A percentile compares a stretch with the other conserved stretches of the same genome.
Evolutionary conservation across 1,139 yeast genomes (phyloP).

Genomic region (Groenewaldozyma auringiensis): DNA sequence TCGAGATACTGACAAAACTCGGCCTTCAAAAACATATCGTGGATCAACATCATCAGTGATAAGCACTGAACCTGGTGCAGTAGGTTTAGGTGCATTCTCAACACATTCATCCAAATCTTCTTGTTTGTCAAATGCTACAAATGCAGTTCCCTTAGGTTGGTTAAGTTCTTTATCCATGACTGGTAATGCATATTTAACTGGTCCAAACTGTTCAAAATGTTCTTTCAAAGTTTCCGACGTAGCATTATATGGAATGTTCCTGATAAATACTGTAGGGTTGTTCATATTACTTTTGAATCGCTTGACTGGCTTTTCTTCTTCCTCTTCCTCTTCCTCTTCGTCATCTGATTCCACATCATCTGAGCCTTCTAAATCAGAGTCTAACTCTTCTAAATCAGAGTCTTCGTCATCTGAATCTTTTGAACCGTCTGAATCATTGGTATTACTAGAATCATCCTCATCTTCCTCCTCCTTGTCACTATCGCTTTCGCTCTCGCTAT

Average conservation of each 20-base stretch:
- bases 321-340: slow-evolving; percentile 32
- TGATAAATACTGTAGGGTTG: slow-evolving; percentile 52
- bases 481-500: slow-evolving; percentile 32
- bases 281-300: slow-evolving; percentile 26
- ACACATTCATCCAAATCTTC: slow-evolving; percentile 63
- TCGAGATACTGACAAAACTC: slow-evolving; percentile 73
- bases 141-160: slow-evolving; percentile 88
- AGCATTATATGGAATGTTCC: slow-evolving; percentile 93
- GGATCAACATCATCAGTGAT: slow-evolving; percentile 90
- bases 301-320: slow-evolving; percentile 31
- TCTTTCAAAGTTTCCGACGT: slow-evolving; percentile 67
- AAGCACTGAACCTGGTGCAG: slow-evolving; percentile 61
- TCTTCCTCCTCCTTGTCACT: slow-evolving; percentile 27
- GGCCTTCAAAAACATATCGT: slow-evolving; percentile 84
- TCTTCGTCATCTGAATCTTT: slow-evolving; percentile 16
- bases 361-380: slow-evolving; percentile 26
- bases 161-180: slow-evolving; percentile 84
- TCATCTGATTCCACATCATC: slow-evolving; percentile 24
- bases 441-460: slow-evolving; percentile 24
- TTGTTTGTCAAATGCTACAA: slow-evolving; percentile 70
- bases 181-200: slow-evolving; percentile 86
- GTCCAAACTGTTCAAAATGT: slow-evolving; percentile 79
- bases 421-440: slow-evolving; percentile 7
- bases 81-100: slow-evolving; percentile 68
- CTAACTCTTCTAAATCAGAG: slow-evolving; percentile 22